Conservation (phyloP, 2,329 filamentous ascomycete genomes). For the Penicillium griseofulvum region DNA sequence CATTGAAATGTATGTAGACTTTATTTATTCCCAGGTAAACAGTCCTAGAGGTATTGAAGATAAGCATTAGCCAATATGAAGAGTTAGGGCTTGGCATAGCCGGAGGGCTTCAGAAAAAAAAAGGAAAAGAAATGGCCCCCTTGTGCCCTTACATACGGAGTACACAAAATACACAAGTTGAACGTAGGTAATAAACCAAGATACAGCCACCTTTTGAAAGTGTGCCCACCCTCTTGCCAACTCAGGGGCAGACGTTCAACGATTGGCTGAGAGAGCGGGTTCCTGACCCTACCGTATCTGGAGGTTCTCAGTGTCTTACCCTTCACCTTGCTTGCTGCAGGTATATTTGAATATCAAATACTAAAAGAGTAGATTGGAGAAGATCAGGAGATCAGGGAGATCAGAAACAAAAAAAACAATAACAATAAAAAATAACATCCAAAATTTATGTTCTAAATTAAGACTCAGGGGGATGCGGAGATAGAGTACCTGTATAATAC, state of each 20-base stretch:
- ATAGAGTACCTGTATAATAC: background rate
- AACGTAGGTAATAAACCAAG: background rate
- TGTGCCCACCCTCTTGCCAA: background rate
- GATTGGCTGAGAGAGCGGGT: constrained; percentile 25
- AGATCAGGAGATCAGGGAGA: background rate
- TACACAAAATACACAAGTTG: background rate
- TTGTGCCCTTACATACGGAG: constrained; percentile 2
- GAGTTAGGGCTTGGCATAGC: background rate
- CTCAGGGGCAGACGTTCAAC: constrained; percentile 19
- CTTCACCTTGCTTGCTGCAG: constrained; percentile 16
- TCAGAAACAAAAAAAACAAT: background rate
- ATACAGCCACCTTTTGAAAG: background rate
- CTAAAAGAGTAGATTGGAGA: background rate
- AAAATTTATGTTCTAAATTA: constrained; percentile 1
- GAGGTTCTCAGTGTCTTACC: constrained; percentile 5
- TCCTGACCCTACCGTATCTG: constrained; percentile 24
- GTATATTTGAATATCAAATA: background rate
- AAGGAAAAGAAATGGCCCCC: background rate
- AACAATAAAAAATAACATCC: background rate
- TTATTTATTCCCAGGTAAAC: background rate
- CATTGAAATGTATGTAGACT: too few relatives aligned
- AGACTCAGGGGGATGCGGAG: constrained; percentile 19
- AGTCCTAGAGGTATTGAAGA: too few relatives aligned
- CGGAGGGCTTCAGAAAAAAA: background rate
- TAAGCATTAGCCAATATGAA: constrained; percentile 3